Conservation (phyloP, 768 basidiomycete genomes). For the Agrocybe praecox region DNA sequence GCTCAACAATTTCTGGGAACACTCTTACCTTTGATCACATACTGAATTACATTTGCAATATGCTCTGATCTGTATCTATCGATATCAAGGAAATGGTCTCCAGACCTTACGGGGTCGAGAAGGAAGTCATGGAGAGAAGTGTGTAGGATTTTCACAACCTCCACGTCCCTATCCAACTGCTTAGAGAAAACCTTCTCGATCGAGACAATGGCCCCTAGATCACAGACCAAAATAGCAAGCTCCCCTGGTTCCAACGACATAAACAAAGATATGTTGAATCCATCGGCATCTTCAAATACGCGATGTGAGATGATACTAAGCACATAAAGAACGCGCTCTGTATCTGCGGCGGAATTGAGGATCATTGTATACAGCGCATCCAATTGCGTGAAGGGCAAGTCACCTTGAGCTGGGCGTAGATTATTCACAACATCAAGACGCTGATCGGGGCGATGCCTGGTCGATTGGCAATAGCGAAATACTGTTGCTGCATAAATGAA, state of each 20-base stretch:
- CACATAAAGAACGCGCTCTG: not conserved
- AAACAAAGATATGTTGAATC: not conserved
- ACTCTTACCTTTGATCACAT: too few species aligned
- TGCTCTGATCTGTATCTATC: not conserved
- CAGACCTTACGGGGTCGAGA: constrained; percentile 10
- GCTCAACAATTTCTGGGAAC: too few species aligned
- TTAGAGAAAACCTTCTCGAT: not conserved
- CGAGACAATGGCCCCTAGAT: constrained; percentile 11
- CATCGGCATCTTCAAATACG: not conserved
- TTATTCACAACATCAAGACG: not conserved
- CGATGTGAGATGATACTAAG: not conserved
- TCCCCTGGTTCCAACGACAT: constrained; percentile 10
- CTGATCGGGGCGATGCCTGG: not conserved
- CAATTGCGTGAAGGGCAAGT: not conserved
- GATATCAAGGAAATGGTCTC: constrained; percentile 12
- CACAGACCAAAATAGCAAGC: constrained; percentile 12
- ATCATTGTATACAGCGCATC: constrained; percentile 11
- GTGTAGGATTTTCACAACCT: constrained; percentile 5
- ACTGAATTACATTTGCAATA: too few species aligned
- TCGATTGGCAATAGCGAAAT: not conserved
- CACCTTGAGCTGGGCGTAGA: not conserved
- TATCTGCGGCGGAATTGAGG: constrained; percentile 2
- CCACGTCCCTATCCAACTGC: not conserved
- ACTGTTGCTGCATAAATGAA: not conserved
- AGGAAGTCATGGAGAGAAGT: constrained; percentile 17